Percentiles rank a stretch among this genome's conserved stretches.
Conservation (phyloP, 495 filamentous ascomycete species). For the Aspergillus steynii region DNA sequence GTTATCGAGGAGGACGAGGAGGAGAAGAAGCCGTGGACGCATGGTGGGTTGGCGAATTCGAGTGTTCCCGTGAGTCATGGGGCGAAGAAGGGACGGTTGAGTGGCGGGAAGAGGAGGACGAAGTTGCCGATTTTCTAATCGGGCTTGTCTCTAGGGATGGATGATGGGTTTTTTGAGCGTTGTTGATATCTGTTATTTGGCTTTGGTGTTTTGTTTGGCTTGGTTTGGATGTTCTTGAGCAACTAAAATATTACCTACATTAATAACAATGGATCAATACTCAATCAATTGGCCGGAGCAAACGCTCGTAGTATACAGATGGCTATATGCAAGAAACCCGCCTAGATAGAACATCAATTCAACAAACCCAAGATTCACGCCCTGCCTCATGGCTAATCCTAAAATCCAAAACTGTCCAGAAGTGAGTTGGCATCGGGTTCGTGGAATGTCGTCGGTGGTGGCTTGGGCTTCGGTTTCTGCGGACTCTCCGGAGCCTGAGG, state of each 20-base stretch:
- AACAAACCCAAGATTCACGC: not conserved
- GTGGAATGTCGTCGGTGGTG: constrained; percentile 78
- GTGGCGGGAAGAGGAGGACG: not conserved
- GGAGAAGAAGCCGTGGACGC: not conserved
- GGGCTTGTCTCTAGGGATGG: not conserved
- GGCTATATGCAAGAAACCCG: not conserved
- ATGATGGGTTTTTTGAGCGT: not conserved
- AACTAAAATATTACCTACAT: not conserved
- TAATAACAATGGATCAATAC: not conserved
- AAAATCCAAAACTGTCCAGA: constrained; percentile 78
- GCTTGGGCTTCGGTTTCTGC: constrained; percentile 54
- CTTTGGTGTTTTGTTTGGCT: not conserved
- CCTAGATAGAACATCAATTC: not conserved
- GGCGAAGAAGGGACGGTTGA: not conserved
- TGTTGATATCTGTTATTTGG: not conserved
- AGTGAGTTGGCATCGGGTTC: constrained; percentile 86
- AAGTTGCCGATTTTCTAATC: not conserved
- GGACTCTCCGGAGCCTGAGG: constrained; percentile 17
- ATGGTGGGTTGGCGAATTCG: not conserved
- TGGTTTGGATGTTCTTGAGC: not conserved
- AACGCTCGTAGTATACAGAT: not conserved
- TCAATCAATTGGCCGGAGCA: not conserved
- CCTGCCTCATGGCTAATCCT: constrained; percentile 2
- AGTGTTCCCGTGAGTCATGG: not conserved
- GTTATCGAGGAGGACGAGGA: not conserved